Evolutionary conservation across 495 filamentous ascomycete species (phyloP).

Genomic region (Penicillium subrubescens): DNA sequence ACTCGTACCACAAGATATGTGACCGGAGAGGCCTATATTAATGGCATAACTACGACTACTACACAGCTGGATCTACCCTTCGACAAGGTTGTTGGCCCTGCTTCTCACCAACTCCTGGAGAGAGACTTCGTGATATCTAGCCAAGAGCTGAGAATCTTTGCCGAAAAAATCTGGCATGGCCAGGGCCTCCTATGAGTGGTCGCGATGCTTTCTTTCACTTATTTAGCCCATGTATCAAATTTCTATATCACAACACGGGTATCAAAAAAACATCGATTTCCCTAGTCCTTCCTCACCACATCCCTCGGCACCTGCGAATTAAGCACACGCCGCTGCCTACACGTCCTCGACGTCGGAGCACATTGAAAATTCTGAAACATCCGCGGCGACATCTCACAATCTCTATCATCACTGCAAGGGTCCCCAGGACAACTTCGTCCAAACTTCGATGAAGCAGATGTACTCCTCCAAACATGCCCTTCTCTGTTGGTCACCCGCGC

Average conservation of each 20-base stretch:
- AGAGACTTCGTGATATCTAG: too few species aligned
- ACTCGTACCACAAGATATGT: too few species aligned
- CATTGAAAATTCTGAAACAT: background rate
- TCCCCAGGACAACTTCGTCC: slow-evolving; percentile 1
- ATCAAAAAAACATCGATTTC: background rate
- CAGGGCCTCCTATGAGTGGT: too few species aligned
- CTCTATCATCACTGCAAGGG: slow-evolving; percentile 1
- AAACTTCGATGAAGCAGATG: background rate
- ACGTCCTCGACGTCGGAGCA: background rate
- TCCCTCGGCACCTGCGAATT: background rate
- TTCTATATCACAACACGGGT: background rate
- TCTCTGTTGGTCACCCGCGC: background rate
- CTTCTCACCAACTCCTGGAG: too few species aligned
- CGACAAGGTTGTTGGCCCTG: too few species aligned
- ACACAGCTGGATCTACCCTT: too few species aligned
- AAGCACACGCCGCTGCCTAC: background rate
- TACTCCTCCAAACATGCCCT: background rate
- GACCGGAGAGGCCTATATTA: too few species aligned
- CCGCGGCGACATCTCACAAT: slow-evolving; percentile 7
- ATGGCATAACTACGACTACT: too few species aligned
- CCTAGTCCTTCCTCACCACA: background rate
- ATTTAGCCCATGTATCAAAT: background rate
- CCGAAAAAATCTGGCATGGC: too few species aligned
- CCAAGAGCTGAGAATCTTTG: too few species aligned
- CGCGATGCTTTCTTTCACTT: too few species aligned